Base-by-base conservation (phyloP, 1,284 basidiomycete genomes). In the Coniferiporia weirii region DNA sequence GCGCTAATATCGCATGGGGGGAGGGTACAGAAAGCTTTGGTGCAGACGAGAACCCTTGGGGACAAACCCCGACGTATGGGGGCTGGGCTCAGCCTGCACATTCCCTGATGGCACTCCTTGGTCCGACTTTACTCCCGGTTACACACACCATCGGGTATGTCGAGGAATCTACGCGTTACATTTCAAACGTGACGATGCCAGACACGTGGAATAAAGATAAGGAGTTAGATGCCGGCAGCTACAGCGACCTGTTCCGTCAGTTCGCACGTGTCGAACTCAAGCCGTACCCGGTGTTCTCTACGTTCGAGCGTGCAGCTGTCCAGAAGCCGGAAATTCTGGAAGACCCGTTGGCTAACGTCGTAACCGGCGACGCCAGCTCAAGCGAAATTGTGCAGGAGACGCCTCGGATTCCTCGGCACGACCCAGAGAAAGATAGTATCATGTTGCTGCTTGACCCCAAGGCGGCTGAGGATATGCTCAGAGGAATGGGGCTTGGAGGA, bases 401-500 rank as follows among this genome's bases (percentile, higher is more conserved):
- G 27, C 53, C 53, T 20, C 4, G 35, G 19, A 51, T 54, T 52
- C 53, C 54, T 9, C 68, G 72, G 9, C 80, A 85, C 64, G 73
- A 85, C 62, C 76, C 81, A 3, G 68, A 70, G 50, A 75, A 72
- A 52, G 80, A 87, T 63, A 75, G 70, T 36, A 85, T 89, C 64
- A 77, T 74, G 2, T 69, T 87, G 1, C 73, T 85, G 19, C 71
- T 86, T n/a, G 73, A 78, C 36, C 75, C 78, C 0, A 68, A 69
- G n/a, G 66, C 74, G 0, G 69, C 76, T 5, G 76, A 79, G 40
- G 69, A 72, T 36, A 64, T 87, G 17, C 63, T 66, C 3, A 58
- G 17, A 10, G 83, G 82, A 0, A 79, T 87, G 72, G 82, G 81
- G 1, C 58, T 85, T 38, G 76, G 75, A 3, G 86, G 78, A 13